Conservation (phyloP, 2,329 filamentous ascomycete species). For the Byssoonygena ceratinophila region DNA sequence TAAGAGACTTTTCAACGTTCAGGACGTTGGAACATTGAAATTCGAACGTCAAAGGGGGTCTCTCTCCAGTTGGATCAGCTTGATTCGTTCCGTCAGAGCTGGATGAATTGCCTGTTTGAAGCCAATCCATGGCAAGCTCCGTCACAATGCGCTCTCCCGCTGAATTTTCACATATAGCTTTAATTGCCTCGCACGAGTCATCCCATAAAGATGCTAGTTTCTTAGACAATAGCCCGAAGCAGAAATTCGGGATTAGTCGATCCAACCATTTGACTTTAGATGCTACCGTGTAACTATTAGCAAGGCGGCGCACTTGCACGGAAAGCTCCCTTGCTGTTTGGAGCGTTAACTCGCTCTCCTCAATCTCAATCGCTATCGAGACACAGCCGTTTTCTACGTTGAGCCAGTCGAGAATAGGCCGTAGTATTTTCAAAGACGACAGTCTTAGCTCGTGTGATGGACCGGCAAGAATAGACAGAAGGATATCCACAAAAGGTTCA, state of each 20-base stretch:
- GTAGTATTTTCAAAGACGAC: slow-evolving; percentile 61
- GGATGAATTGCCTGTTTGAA: slow-evolving; percentile 32
- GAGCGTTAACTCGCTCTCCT: slow-evolving; percentile 66
- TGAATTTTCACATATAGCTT: slow-evolving; percentile 60
- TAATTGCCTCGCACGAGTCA: slow-evolving; percentile 64
- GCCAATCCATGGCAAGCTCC: slow-evolving; percentile 66
- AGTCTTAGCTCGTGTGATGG: slow-evolving; percentile 65
- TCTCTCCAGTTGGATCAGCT: slow-evolving; percentile 13
- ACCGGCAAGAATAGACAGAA: slow-evolving; percentile 64
- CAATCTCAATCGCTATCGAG: slow-evolving; percentile 61
- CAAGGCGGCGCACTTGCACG: slow-evolving; percentile 76
- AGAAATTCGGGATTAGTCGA: slow-evolving; percentile 65
- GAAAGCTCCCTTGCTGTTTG: slow-evolving; percentile 66
- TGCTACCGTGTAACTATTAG: slow-evolving; percentile 50
- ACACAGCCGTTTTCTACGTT: slow-evolving; percentile 39
- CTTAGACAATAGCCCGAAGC: slow-evolving; percentile 81
- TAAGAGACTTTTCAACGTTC: slow-evolving; percentile 46
- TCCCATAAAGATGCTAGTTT: slow-evolving; percentile 81
- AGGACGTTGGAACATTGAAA: slow-evolving; percentile 76
- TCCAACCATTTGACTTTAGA: slow-evolving; percentile 54
- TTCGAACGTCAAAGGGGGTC: slow-evolving; percentile 32
- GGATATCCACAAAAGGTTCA: slow-evolving; percentile 51
- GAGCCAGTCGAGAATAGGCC: slow-evolving; percentile 45
- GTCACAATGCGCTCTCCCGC: slow-evolving; percentile 63
- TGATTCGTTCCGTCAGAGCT: slow-evolving; percentile 1